Conservation (phyloP, 257 asterid species). For the Leonotis leonurus region DNA sequence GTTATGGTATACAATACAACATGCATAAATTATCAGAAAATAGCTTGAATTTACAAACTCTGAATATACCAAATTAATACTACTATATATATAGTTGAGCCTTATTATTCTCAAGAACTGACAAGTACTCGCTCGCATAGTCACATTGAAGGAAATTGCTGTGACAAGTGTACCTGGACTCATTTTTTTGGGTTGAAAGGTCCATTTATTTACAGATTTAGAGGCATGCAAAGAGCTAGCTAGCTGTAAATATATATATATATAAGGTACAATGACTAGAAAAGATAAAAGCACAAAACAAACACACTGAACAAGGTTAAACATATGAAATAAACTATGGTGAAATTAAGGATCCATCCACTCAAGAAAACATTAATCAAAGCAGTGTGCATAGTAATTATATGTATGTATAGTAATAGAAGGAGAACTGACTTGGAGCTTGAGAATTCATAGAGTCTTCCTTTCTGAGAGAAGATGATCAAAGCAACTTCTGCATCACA, state of each 20-base stretch:
- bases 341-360: not conserved
- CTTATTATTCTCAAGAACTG: not conserved
- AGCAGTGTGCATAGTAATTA: not conserved
- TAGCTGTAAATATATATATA: too few relatives aligned
- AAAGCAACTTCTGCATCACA: slow-evolving; percentile 70
- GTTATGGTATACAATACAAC: too few relatives aligned
- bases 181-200: too few relatives aligned
- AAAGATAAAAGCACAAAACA: not conserved
- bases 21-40: not conserved
- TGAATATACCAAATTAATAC: not conserved
- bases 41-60: not conserved
- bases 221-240: too few relatives aligned
- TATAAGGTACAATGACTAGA: not conserved
- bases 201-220: too few relatives aligned
- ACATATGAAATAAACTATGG: not conserved
- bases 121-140: not conserved
- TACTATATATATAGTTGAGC: not conserved
- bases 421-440: slow-evolving; percentile 47
- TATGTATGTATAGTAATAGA: not conserved
- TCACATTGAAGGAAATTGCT: not conserved
- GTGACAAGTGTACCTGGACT: slow-evolving; percentile 1
- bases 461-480: slow-evolving; percentile 71
- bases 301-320: slow-evolving; percentile 5
- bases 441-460: slow-evolving; percentile 56
- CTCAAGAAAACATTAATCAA: not conserved